phyloP scores from a whole-genome alignment of 495 filamentous ascomycete species.

The Aspergillus mulundensis region DNA sequence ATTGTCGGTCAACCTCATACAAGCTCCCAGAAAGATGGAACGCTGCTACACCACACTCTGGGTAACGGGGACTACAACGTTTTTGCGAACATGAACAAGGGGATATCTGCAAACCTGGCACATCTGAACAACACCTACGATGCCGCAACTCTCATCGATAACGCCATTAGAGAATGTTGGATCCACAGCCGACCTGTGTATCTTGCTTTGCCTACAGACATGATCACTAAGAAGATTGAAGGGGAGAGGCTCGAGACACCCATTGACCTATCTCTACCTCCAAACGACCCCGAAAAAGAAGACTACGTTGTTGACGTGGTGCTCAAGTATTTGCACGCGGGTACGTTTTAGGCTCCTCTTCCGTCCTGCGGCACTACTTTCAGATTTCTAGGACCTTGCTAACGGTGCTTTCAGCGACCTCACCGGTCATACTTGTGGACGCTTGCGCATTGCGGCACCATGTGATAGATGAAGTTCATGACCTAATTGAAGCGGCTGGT shows the following conservation, averaged over 20 bases:
- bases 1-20: constrained; percentile 60
- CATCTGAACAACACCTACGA: constrained; percentile 65
- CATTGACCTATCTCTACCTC: constrained; percentile 60
- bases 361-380: too few relatives aligned
- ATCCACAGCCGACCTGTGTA: constrained; percentile 73
- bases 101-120: constrained; percentile 66
- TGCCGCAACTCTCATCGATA: constrained; percentile 72
- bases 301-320: constrained; percentile 81
- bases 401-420: too few relatives aligned
- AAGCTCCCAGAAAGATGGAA: constrained; percentile 47
- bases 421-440: constrained; percentile 81
- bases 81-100: constrained; percentile 72
- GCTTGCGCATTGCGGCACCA: constrained; percentile 85
- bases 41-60: constrained; percentile 87
- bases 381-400: too few relatives aligned
- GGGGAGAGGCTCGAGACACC: constrained; percentile 63
- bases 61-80: constrained; percentile 87
- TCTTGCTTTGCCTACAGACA: constrained; percentile 80
- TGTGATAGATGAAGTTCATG: constrained; percentile 69
- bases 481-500: constrained; percentile 69
- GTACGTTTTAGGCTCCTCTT: too few relatives aligned
- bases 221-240: constrained; percentile 75
- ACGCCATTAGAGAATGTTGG: constrained; percentile 76
- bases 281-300: constrained; percentile 69
- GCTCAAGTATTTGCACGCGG: constrained; percentile 68